Evolutionary conservation across 2,329 filamentous ascomycete genomes (phyloP), one percentile per base, ranked within the genome.

Genomic region (Trichoderma semiorbis): DNA sequence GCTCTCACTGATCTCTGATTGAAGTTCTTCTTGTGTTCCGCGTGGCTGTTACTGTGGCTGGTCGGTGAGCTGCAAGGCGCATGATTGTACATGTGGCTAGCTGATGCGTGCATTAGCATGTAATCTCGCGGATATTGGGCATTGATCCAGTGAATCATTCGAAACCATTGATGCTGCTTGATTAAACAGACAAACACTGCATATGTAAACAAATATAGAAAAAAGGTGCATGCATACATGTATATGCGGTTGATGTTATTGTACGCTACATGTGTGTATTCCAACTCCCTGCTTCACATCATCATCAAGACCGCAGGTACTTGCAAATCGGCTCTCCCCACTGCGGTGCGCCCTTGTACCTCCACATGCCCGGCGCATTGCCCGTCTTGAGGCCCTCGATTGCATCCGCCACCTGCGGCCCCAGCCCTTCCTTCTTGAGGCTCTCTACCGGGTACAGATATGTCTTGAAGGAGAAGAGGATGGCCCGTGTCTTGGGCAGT

Each of bases 391-490:
- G 74, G 0, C 86, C 87, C 68, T 88, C 84, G n/a, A 89, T 85
- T 0, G 86, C 85, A 47, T 86, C 83, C 0, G 85, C 86, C 18
- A 88, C 78, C 36, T 82, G 77, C 1, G 78, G 79, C 0, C 86
- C 86, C 1, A 83, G 76, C 0, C 85, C 86, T 63, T 88, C 86
- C 0, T 77, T 80, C 74, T 84, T 87, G 75, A 89, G 81, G 3
- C 86, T 81, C 10, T 77, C 72, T 0, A 89, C 72, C 0, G 84
- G 83, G 64, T 87, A 88, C 18, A 87, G 72, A 71, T 87, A 87
- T 0, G 86, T 88, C 78, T 88, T 88, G 80, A 89, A 87, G 11
- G 85, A 86, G 76, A 89, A 89, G 14, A 88, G 75, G 2, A 88
- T 77, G 0, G 84, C 83, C 3, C 77, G 76, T 0, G 84, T 85